Evolutionary conservation across 116 monocot genomes (phyloP).

Genomic region (Cymodocea nodosa): DNA sequence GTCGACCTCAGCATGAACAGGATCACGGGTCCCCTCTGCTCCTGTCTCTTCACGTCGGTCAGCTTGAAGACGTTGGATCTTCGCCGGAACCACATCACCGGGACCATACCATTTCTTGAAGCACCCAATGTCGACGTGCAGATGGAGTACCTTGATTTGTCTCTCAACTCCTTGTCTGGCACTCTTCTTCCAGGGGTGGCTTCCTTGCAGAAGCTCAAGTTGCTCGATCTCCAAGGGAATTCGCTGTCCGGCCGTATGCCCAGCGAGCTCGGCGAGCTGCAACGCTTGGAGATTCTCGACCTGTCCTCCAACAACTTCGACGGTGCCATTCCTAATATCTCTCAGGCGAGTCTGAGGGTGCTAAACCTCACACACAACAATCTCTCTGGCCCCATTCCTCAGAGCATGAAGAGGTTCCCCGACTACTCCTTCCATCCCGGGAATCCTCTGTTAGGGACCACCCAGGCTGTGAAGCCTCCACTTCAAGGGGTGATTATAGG

Average conservation of each 20-base stretch:
- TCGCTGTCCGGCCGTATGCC: slow-evolving; percentile 63
- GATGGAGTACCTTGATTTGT: slow-evolving; percentile 71
- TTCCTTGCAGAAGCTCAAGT: slow-evolving; percentile 48
- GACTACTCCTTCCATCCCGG: slow-evolving; percentile 63
- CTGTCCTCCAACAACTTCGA: slow-evolving; percentile 60
- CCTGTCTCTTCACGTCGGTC: slow-evolving; percentile 38
- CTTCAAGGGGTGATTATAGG: no score
- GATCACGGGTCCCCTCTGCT: slow-evolving; percentile 45
- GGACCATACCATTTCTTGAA: slow-evolving; percentile 50
- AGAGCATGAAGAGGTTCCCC: slow-evolving; percentile 49
- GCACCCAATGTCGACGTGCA: slow-evolving; percentile 27
- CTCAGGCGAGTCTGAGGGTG: slow-evolving; percentile 29
- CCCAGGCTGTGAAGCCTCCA: background rate
- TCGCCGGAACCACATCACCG: slow-evolving; percentile 55
- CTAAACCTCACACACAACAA: slow-evolving; percentile 76
- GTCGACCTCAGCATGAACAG: slow-evolving; percentile 80
- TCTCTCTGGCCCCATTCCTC: slow-evolving; percentile 63
- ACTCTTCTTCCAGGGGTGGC: slow-evolving; percentile 48
- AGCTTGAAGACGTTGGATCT: slow-evolving; percentile 60
- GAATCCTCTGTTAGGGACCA: slow-evolving; percentile 31
- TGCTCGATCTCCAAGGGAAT: slow-evolving; percentile 48
- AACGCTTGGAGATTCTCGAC: slow-evolving; percentile 49
- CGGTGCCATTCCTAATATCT: slow-evolving; percentile 60
- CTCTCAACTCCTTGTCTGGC: slow-evolving; percentile 59
- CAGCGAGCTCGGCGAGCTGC: slow-evolving; percentile 49